phyloP scores from a whole-genome alignment of 305 asterid species.

The Ilex paraguariensis region DNA sequence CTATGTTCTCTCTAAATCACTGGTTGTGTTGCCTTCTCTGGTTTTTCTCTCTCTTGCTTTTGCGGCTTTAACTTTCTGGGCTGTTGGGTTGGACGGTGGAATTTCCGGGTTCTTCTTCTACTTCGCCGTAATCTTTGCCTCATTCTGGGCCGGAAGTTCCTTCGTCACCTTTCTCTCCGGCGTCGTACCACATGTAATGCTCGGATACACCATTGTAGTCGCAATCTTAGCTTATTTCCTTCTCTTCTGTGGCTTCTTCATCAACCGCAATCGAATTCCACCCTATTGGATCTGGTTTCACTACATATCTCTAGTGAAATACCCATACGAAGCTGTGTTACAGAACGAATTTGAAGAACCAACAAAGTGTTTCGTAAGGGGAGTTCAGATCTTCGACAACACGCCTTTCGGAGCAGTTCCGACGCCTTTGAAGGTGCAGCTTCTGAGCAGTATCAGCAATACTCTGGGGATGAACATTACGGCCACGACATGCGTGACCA shows the following conservation, averaged over 20 bases:
- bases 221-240: conserved; percentile 69
- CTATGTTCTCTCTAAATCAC: conserved; percentile 64
- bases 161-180: conserved; percentile 77
- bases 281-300: conserved; percentile 89
- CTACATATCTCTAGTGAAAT: conserved; percentile 62
- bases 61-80: conserved; percentile 69
- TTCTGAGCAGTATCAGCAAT: conserved; percentile 30
- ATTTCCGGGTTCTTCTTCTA: conserved; percentile 54
- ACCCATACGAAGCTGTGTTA: conserved; percentile 50
- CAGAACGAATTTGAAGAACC: conserved; percentile 39
- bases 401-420: conserved; percentile 33
- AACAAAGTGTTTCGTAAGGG: conserved; percentile 30
- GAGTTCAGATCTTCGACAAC: conserved; percentile 40
- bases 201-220: conserved; percentile 70
- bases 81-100: conserved; percentile 69
- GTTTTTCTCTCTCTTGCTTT: conserved; percentile 50
- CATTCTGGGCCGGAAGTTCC: conserved; percentile 84
- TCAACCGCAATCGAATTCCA: conserved; percentile 68
- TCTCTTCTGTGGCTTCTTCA: conserved; percentile 79
- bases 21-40: conserved; percentile 55
- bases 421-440: conserved; percentile 21
- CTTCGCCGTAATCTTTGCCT: conserved; percentile 50
- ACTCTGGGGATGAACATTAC: conserved; percentile 33
- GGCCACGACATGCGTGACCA: conserved; percentile 32
- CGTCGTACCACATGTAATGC: conserved; percentile 77